Conservation (phyloP, 2,329 filamentous ascomycete species). For the Tolypocladium cylindrosporum region DNA sequence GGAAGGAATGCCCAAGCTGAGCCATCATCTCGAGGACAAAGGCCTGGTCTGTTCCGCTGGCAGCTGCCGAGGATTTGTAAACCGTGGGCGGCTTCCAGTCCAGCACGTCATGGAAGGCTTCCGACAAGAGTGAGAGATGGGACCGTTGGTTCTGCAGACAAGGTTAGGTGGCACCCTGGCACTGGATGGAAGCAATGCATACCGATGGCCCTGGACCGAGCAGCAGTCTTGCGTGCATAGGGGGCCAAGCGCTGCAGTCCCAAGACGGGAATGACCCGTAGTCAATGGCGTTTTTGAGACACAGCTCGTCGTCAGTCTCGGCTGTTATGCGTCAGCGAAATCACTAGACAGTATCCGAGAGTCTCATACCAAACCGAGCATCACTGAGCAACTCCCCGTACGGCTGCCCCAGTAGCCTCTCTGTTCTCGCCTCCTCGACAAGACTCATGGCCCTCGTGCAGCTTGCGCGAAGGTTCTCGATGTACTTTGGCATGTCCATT, state of each 20-base stretch:
- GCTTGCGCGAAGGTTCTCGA: conserved; percentile 33
- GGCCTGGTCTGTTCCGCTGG: conserved; percentile 29
- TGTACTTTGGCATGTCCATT: conserved; percentile 34
- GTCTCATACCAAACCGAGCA: conserved; percentile 33
- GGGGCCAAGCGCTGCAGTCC: conserved; percentile 23
- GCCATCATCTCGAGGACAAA: conserved; percentile 32
- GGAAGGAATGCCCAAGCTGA: conserved; percentile 31
- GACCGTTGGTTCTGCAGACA: conserved; percentile 33
- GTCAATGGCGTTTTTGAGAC: conserved; percentile 36
- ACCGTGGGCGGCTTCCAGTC: conserved; percentile 36
- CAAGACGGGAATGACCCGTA: conserved; percentile 42
- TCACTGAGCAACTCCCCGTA: conserved; percentile 32
- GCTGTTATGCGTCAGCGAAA: conserved; percentile 19
- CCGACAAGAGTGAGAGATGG: conserved; percentile 37
- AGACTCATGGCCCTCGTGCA: conserved; percentile 42
- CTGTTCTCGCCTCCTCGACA: conserved; percentile 38
- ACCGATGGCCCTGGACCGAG: conserved; percentile 43
- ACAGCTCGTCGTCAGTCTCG: conserved; percentile 27
- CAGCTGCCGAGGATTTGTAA: conserved; percentile 35
- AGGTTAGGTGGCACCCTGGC: background rate
- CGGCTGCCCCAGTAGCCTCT: conserved; percentile 30
- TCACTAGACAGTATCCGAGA: fast-evolving
- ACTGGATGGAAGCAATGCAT: conserved; percentile 9
- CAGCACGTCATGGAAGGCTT: conserved; percentile 42
- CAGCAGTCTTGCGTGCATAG: conserved; percentile 34